Evolutionary conservation across 208 protist species (phyloP).

Genomic region (Crithidia thermophila): DNA sequence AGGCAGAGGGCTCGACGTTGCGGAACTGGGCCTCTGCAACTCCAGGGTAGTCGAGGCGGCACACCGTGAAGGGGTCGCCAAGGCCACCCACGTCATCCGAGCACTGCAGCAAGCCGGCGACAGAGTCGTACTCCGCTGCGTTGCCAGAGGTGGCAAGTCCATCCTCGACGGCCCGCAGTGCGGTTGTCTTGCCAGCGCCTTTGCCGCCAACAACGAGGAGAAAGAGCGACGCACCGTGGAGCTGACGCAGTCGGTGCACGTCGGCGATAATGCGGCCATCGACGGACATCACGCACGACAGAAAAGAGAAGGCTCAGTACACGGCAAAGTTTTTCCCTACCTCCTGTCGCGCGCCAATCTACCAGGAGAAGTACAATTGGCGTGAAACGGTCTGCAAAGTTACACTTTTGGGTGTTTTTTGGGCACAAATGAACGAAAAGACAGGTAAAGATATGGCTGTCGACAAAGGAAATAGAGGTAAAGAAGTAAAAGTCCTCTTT

Average conservation of each 20-base stretch:
- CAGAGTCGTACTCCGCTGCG: neutral
- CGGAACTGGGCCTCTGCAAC: slow-evolving; percentile 4
- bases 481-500: too few relatives aligned
- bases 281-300: slow-evolving; percentile 26
- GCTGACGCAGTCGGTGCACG: slow-evolving; percentile 23
- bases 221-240: slow-evolving; percentile 23
- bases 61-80: slow-evolving; percentile 4
- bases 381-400: too few relatives aligned
- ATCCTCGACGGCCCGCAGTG: slow-evolving; percentile 25
- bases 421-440: too few relatives aligned
- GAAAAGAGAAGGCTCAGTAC: too few relatives aligned
- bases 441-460: too few relatives aligned
- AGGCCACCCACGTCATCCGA: neutral
- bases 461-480: too few relatives aligned
- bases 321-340: too few relatives aligned
- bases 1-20: neutral
- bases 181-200: slow-evolving; percentile 31
- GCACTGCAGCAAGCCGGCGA: neutral
- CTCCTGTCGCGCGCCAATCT: too few relatives aligned
- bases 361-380: too few relatives aligned
- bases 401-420: too few relatives aligned
- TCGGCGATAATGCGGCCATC: slow-evolving; percentile 36
- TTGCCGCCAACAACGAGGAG: slow-evolving; percentile 36
- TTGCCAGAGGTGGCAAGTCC: slow-evolving; percentile 1
- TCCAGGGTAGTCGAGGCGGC: slow-evolving; percentile 12